A percentile compares a stretch with the other conserved stretches of the same genome.
These are phyloP conservation scores for Mortierella antarctica DNA, from an alignment of 192 early-diverging fungal species.

Conservation along the genomic window DNA sequence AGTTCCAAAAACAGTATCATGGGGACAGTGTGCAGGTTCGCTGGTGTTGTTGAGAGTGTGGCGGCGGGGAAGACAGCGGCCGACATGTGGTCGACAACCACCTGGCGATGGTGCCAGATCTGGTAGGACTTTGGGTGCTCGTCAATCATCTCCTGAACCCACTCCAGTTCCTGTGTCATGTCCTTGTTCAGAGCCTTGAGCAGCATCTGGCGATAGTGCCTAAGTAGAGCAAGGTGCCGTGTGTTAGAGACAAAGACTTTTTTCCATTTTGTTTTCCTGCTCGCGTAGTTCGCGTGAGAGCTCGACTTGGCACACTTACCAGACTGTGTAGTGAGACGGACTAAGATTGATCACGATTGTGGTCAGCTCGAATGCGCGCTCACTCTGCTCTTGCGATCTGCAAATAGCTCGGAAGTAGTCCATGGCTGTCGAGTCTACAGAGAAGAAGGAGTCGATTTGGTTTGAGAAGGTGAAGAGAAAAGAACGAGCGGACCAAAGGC, in stretches of 20 bases:
- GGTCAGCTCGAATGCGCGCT: constrained; percentile 87
- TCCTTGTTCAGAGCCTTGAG: constrained; percentile 75
- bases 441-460: neutral
- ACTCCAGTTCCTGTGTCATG: constrained; percentile 80
- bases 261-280: neutral
- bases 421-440: constrained; percentile 79
- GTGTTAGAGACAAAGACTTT: neutral
- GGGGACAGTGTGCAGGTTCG: constrained; percentile 3
- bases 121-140: constrained; percentile 95
- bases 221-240: neutral
- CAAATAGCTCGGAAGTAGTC: constrained; percentile 88
- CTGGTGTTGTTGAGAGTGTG: constrained; percentile 34
- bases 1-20: constrained; percentile 23
- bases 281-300: neutral
- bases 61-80: constrained; percentile 3
- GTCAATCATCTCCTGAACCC: constrained; percentile 74
- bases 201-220: constrained; percentile 87
- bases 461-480: neutral
- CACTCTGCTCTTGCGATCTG: constrained; percentile 73
- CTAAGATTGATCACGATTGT: constrained; percentile 83
- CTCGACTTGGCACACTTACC: constrained; percentile 59
- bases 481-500: neutral
- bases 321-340: constrained; percentile 95
- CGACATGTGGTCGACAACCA: constrained; percentile 64
- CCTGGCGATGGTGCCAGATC: constrained; percentile 92